phyloP scores from a whole-genome alignment of 306 rosid genomes.

The Carpinus viminea region DNA sequence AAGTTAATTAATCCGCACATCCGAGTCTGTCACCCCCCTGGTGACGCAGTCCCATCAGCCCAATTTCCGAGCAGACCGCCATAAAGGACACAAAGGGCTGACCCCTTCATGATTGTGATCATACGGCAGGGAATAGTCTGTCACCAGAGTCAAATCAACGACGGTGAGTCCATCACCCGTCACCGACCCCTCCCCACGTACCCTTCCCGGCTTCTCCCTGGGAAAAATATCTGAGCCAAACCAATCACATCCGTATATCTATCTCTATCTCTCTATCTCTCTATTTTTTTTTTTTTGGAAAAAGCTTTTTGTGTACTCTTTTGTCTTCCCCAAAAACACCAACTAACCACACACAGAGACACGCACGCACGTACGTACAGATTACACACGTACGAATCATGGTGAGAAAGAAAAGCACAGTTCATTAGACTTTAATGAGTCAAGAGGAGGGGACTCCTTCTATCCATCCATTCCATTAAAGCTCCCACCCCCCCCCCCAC shows the following conservation, averaged over 20 bases:
- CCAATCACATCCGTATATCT: conserved; percentile 3
- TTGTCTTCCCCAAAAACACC: conserved; percentile 22
- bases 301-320: conserved; percentile 23
- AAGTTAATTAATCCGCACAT: background rate
- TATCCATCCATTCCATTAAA: background rate
- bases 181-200: conserved; percentile 5
- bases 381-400: too few relatives aligned
- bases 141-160: conserved; percentile 17
- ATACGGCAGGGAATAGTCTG: conserved; percentile 31
- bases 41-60: conserved; percentile 44
- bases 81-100: background rate
- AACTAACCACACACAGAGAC: background rate
- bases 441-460: background rate
- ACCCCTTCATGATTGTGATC: conserved; percentile 31
- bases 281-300: background rate
- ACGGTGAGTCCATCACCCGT: conserved; percentile 1
- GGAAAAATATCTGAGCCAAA: background rate
- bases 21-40: conserved; percentile 41
- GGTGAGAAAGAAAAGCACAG: background rate
- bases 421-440: background rate
- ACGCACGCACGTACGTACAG: background rate
- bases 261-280: background rate
- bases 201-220: too few relatives aligned
- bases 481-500: background rate
- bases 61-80: conserved; percentile 43